Base-by-base conservation (phyloP, 2,329 filamentous ascomycete species). In the Claviceps pusilla region DNA sequence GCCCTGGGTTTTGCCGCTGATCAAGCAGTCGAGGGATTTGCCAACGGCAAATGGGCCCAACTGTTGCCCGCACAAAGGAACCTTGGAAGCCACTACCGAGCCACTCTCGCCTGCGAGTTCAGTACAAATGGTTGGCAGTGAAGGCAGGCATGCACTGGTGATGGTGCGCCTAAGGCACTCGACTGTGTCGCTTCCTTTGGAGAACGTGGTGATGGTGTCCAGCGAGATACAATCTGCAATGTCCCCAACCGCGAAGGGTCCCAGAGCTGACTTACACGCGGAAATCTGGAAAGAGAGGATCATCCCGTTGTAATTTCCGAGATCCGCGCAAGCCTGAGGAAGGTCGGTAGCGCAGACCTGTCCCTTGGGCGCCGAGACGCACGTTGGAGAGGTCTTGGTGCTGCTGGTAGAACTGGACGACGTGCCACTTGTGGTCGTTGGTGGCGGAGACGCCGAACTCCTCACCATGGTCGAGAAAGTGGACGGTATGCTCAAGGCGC, bases 11-110 rank as follows among this genome's bases (percentile, higher is more conserved):
- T 29, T 14, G 2, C 42, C 29, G 6, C 45, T 31, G 3, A 2
- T 33, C 7, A 57, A n/a, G 42, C 55, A 57, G 7, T 46, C n/a
- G 16, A 24, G 9, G 6, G 48, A 24, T 0, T 4, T 7, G 16
- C 14, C 28, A 24, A 48, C 35, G n/a, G 42, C 51, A 12, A 57
- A 57, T 19, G 55, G 55, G 12, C 55, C 55, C 41, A 57, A 50
- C 28, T 31, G 7, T 48, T 39, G 10, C 33, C 24, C 42, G 42
- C 55, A 57, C 12, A 5, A 0, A 4, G 35, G 41, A 16, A 45
- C 11, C 7, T 49, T 41, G 53, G 29, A 7, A 11, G 7, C 19
- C 33, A 56, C 14, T 1, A 16, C 24, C 7, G 28, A 16, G 28
- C 47, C 53, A 3, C 9, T 45, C n/a, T 12, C 2, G 7, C 53